A percentile compares a stretch with the other conserved stretches of the same genome.
Evolutionary conservation across 164 flowering plant genomes (phyloP).

Genomic region (Cinnamomum chago): DNA sequence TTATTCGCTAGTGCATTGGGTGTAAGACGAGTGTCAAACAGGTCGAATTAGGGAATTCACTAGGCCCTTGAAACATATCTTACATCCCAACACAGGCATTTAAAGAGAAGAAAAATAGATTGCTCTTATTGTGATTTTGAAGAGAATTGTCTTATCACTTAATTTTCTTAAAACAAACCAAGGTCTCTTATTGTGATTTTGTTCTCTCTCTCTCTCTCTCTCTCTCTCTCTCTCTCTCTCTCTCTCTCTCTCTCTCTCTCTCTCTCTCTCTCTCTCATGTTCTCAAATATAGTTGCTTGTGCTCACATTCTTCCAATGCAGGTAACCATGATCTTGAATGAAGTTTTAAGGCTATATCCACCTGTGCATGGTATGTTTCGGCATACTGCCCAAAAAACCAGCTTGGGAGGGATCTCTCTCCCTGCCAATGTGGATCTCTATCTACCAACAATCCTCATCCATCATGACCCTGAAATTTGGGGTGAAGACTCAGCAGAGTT

Average conservation of each 20-base stretch:
- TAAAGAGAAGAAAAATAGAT: background rate
- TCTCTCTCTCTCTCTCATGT: no score
- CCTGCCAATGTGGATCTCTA: conserved; percentile 16
- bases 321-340: conserved; percentile 23
- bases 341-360: conserved; percentile 27
- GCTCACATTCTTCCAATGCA: conserved; percentile 1
- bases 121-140: background rate
- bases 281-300: conserved; percentile 6
- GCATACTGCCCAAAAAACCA: background rate
- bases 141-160: background rate
- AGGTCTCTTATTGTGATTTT: no score
- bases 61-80: no score
- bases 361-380: conserved; percentile 3
- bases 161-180: background rate
- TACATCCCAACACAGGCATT: no score
- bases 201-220: no score
- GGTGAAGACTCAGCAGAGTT: conserved; percentile 22
- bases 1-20: no score
- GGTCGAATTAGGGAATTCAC: no score
- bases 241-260: no score
- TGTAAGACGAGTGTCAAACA: no score
- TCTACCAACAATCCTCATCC: conserved; percentile 10
- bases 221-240: no score
- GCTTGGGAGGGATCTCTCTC: conserved; percentile 15
- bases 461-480: conserved; percentile 17